Percentiles rank a stretch among this genome's conserved stretches.
Conservation (phyloP, 495 filamentous ascomycete species). For the Xylaria longipes region DNA sequence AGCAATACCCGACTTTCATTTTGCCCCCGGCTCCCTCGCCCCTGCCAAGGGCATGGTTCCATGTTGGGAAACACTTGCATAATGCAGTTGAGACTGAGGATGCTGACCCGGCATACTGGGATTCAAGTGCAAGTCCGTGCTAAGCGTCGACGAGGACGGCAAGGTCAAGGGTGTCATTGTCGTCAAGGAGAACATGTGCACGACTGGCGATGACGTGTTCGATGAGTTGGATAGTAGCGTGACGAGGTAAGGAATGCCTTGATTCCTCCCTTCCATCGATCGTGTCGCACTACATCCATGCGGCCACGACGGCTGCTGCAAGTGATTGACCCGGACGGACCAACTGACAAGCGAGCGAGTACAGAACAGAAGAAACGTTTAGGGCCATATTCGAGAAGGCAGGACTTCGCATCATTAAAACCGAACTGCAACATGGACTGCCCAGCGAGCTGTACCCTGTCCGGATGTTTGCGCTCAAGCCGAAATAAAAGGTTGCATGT, state of each 20-base stretch:
- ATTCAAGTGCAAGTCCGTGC: slow-evolving; percentile 54
- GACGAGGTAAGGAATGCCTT: slow-evolving; percentile 56
- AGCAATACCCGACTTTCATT: neutral
- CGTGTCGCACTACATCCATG: neutral
- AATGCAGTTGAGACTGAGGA: neutral
- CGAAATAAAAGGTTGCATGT: slow-evolving; percentile 23
- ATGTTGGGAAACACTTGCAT: neutral
- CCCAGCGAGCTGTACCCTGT: slow-evolving; percentile 71
- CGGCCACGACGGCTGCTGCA: neutral
- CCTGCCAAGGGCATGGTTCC: slow-evolving; percentile 7
- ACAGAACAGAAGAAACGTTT: slow-evolving; percentile 73
- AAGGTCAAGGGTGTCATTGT: slow-evolving; percentile 64
- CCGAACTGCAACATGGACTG: slow-evolving; percentile 79
- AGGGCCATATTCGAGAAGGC: slow-evolving; percentile 71
- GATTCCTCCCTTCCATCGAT: neutral
- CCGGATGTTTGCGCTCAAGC: slow-evolving; percentile 70
- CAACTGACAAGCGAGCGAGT: slow-evolving; percentile 11
- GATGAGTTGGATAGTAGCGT: slow-evolving; percentile 82
- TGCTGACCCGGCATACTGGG: neutral
- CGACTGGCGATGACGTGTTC: slow-evolving; percentile 68
- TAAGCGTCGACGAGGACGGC: slow-evolving; percentile 52
- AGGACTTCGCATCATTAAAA: slow-evolving; percentile 67
- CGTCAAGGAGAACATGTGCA: slow-evolving; percentile 87
- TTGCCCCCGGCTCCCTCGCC: neutral
- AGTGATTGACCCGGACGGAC: neutral